phyloP scores from a whole-genome alignment of 2,329 filamentous ascomycete species.

The Aspergillus fumigatus region DNA sequence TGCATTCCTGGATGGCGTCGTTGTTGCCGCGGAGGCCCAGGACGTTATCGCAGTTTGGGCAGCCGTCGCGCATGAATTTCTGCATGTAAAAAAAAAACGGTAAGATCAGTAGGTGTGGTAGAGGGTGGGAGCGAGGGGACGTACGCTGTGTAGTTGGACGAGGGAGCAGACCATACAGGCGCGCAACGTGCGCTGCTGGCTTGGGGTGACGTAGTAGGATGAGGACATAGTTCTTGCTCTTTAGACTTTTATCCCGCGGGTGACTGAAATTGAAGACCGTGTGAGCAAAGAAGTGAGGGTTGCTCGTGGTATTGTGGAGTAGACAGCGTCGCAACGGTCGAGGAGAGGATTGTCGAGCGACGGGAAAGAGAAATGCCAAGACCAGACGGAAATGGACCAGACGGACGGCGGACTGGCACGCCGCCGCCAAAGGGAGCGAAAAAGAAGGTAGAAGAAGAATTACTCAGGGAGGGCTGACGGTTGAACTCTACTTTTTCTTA shows the following conservation, averaged over 20 bases:
- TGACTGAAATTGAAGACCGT: neutral
- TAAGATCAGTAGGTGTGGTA: conserved; percentile 1
- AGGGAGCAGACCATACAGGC: conserved; percentile 99
- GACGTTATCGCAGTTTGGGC: conserved; percentile 94
- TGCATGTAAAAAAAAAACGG: conserved; percentile 30
- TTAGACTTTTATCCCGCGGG: neutral
- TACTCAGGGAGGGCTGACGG: conserved; percentile 10
- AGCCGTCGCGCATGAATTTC: conserved; percentile 83
- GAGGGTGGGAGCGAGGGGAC: conserved; percentile 22
- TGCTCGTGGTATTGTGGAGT: neutral
- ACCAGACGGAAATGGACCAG: conserved; percentile 14
- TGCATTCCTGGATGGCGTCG: conserved; percentile 87
- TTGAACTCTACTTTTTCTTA: neutral
- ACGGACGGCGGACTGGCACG: neutral
- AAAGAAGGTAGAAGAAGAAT: conserved; percentile 9
- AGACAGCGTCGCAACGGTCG: conserved; percentile 3
- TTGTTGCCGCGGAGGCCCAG: conserved; percentile 73
- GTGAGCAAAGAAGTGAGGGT: neutral
- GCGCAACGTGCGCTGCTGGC: conserved; percentile 79
- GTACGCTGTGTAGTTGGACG: conserved; percentile 73
- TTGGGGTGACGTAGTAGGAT: conserved; percentile 66
- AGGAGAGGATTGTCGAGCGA: conserved; percentile 25
- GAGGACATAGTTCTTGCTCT: neutral
- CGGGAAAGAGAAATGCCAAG: conserved; percentile 26
- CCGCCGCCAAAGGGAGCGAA: neutral